These are phyloP conservation scores for Cairneyella variabilis DNA, from an alignment of 495 filamentous ascomycete species.

Conservation along the genomic window DNA sequence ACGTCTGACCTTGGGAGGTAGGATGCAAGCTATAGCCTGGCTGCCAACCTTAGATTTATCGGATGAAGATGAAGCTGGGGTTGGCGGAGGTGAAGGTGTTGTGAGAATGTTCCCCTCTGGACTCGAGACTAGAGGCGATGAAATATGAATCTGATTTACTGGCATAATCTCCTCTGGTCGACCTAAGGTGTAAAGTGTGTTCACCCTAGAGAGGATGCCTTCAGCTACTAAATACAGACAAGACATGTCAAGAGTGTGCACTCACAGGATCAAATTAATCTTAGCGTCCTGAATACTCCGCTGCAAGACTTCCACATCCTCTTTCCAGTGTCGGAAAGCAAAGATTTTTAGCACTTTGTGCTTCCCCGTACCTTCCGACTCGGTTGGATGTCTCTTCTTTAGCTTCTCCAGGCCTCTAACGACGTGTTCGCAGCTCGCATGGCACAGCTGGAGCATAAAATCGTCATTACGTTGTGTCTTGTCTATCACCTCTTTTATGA, in stretches of 20 bases:
- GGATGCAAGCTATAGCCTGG: not conserved
- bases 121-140: not conserved
- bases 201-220: not conserved
- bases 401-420: constrained; percentile 4
- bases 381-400: constrained; percentile 1
- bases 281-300: constrained; percentile 2
- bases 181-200: not conserved
- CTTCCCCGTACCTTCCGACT: not conserved
- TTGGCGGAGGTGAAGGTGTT: not conserved
- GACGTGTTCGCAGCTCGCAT: constrained; percentile 7
- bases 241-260: constrained; percentile 1
- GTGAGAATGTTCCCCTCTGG: not conserved
- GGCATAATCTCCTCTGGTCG: constrained; percentile 4
- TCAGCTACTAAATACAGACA: not conserved
- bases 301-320: constrained; percentile 13
- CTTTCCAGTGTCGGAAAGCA: constrained; percentile 15
- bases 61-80: constrained; percentile 2
- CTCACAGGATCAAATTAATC: constrained; percentile 8
- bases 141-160: not conserved
- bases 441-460: constrained; percentile 1
- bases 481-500: constrained; percentile 4
- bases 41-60: not conserved
- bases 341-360: constrained; percentile 7
- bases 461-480: constrained; percentile 1
- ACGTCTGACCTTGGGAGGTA: not conserved